phyloP scores from a whole-genome alignment of 805 yeast genomes.

The Hanseniaspora vineae region DNA sequence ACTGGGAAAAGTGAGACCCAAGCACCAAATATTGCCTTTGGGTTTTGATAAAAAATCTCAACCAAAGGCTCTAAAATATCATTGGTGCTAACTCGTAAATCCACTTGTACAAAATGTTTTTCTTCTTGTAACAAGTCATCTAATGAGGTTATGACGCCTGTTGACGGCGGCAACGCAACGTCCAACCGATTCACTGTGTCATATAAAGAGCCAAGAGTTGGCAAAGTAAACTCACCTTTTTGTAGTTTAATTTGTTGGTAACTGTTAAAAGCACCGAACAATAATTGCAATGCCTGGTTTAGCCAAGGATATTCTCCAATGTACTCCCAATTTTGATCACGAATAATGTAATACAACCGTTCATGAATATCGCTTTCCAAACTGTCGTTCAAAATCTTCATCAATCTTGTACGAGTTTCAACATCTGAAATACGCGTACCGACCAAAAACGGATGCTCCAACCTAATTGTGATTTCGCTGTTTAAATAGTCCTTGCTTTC shows the following conservation, averaged over 20 bases:
- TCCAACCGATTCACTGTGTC: too few species aligned
- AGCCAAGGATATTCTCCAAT: constrained; percentile 90
- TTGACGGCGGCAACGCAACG: too few species aligned
- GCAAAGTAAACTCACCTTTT: constrained; percentile 35
- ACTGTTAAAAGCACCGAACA: constrained; percentile 64
- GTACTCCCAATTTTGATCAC: constrained; percentile 96
- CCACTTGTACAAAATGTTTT: constrained; percentile 15
- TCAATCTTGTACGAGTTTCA: constrained; percentile 57
- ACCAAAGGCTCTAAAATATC: constrained; percentile 59
- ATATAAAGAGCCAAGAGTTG: constrained; percentile 26
- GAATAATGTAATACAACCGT: constrained; percentile 72
- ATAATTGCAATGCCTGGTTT: constrained; percentile 78
- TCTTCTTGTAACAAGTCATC: constrained; percentile 24
- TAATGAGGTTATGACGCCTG: too few species aligned
- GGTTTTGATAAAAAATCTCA: constrained; percentile 71
- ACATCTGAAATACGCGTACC: constrained; percentile 82
- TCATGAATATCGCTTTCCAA: constrained; percentile 67
- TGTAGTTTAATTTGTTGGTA: constrained; percentile 34
- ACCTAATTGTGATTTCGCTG: constrained; percentile 81
- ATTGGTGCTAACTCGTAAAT: constrained; percentile 33
- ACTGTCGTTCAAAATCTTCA: constrained; percentile 67
- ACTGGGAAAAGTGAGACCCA: constrained; percentile 82
- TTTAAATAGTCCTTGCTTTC: constrained; percentile 64
- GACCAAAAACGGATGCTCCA: constrained; percentile 92
- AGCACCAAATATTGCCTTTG: constrained; percentile 63